phyloP scores from a whole-genome alignment of 163 green algal genomes.

The Scenedesmus sp. region DNA sequence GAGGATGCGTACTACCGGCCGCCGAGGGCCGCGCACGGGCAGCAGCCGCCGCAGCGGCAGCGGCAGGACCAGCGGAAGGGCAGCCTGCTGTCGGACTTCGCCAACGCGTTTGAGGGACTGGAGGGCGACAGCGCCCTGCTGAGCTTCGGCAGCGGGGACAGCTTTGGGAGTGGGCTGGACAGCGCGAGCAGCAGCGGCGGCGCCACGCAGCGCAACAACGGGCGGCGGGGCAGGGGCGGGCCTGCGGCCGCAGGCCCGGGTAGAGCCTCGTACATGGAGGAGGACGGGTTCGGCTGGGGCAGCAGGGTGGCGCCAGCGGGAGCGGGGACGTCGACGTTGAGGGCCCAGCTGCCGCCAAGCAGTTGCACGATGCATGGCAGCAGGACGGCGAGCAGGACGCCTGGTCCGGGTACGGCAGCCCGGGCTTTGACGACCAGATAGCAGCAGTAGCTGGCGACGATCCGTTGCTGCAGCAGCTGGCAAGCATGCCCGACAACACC shows the following conservation, averaged over 20 bases:
- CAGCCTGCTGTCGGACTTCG: constrained; percentile 6
- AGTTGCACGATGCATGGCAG: not conserved
- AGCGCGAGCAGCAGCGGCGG: not conserved
- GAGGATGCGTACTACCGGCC: not conserved
- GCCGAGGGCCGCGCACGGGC: not conserved
- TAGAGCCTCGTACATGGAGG: constrained; percentile 21
- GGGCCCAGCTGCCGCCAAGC: not conserved
- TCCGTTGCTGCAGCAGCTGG: constrained; percentile 2
- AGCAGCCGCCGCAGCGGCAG: constrained; percentile 4
- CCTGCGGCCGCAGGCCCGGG: not conserved
- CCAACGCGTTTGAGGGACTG: not conserved
- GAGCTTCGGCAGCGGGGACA: not conserved
- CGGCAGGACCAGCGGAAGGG: not conserved
- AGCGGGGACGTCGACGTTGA: not conserved
- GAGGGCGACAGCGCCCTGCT: not conserved
- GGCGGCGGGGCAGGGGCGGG: not conserved
- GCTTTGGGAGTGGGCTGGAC: not conserved
- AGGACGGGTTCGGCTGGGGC: constrained; percentile 13
- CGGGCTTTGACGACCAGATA: not conserved
- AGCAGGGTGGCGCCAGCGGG: not conserved
- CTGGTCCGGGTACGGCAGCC: not conserved
- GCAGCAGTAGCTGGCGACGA: not conserved
- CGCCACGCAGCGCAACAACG: not conserved
- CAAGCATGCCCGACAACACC: not conserved
- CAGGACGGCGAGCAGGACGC: not conserved